Percentiles rank a stretch among this genome's conserved stretches.
phyloP scores from a whole-genome alignment of 2,329 filamentous ascomycete genomes.

The Botryotinia calthae region DNA sequence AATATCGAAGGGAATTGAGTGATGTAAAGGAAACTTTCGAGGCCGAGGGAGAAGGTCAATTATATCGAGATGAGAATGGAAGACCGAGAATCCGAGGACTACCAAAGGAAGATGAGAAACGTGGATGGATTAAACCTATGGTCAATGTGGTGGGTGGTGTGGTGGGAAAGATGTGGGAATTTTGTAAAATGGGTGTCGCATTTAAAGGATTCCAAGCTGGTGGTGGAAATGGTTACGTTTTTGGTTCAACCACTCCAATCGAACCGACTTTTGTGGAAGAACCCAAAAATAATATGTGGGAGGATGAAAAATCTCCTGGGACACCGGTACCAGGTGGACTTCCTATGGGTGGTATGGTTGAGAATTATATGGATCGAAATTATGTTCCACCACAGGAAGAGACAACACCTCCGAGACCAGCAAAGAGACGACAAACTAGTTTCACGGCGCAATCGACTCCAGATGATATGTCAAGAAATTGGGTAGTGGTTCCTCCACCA shows the following conservation, averaged over 20 bases:
- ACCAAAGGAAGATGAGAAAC: slow-evolving; percentile 43
- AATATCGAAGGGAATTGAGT: slow-evolving; percentile 38
- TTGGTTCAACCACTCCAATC: not conserved
- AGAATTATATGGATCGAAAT: slow-evolving; percentile 41
- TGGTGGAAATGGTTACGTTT: slow-evolving; percentile 66
- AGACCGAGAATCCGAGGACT: slow-evolving; percentile 51
- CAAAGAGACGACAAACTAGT: slow-evolving; percentile 50
- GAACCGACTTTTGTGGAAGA: not conserved
- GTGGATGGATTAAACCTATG: slow-evolving; percentile 39
- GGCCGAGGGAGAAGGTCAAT: slow-evolving; percentile 1
- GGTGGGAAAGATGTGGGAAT: slow-evolving; percentile 77
- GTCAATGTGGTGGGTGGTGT: slow-evolving; percentile 60
- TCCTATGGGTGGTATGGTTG: not conserved
- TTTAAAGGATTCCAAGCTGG: slow-evolving; percentile 88
- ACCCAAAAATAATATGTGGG: slow-evolving; percentile 27
- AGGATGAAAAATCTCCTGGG: slow-evolving; percentile 23
- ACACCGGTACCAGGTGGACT: slow-evolving; percentile 7
- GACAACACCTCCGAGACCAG: slow-evolving; percentile 42
- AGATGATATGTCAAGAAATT: slow-evolving; percentile 63
- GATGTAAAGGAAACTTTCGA: slow-evolving; percentile 19
- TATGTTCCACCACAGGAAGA: slow-evolving; percentile 36
- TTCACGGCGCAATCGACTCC: slow-evolving; percentile 38
- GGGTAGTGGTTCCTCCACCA: slow-evolving; percentile 59
- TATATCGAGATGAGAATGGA: slow-evolving; percentile 21
- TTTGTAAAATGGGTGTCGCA: slow-evolving; percentile 61